phyloP scores from a whole-genome alignment of 345 rosid genomes.

The Isatis tinctoria region DNA sequence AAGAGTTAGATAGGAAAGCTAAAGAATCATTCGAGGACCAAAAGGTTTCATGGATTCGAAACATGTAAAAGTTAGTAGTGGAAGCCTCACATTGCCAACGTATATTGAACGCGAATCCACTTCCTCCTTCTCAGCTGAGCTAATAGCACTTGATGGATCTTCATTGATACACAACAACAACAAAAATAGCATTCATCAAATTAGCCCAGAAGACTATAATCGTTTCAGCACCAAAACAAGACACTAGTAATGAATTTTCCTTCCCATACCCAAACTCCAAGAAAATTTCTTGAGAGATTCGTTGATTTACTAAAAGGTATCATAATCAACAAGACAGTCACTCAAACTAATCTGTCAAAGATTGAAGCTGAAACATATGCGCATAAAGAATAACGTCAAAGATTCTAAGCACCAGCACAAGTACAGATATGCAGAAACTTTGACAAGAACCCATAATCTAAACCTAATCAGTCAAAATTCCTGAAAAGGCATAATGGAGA shows the following conservation, averaged over 20 bases:
- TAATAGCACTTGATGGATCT: constrained; percentile 68
- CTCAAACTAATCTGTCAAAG: not conserved
- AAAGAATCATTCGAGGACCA: not conserved
- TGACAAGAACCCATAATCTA: not conserved
- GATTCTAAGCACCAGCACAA: not conserved
- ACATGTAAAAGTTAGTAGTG: constrained; percentile 15
- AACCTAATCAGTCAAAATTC: not conserved
- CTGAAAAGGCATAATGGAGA: not conserved
- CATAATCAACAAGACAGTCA: not conserved
- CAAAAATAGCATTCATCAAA: not conserved
- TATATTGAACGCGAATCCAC: constrained; percentile 92
- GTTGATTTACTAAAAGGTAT: not conserved
- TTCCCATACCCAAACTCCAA: not conserved
- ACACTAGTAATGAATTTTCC: not conserved
- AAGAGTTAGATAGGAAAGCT: not conserved
- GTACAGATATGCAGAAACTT: not conserved
- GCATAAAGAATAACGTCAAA: not conserved
- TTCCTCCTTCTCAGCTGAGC: constrained; percentile 94
- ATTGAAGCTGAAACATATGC: not conserved
- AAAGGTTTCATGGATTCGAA: not conserved
- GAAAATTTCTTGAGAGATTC: not conserved
- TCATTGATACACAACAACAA: constrained; percentile 29
- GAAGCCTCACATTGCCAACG: constrained; percentile 92
- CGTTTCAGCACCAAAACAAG: not conserved
- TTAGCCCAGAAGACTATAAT: constrained; percentile 1